Evolutionary conservation across 192 early-diverging fungal genomes (phyloP), one percentile per base, ranked within the genome.

Genomic region (Phycomyces nitens): DNA sequence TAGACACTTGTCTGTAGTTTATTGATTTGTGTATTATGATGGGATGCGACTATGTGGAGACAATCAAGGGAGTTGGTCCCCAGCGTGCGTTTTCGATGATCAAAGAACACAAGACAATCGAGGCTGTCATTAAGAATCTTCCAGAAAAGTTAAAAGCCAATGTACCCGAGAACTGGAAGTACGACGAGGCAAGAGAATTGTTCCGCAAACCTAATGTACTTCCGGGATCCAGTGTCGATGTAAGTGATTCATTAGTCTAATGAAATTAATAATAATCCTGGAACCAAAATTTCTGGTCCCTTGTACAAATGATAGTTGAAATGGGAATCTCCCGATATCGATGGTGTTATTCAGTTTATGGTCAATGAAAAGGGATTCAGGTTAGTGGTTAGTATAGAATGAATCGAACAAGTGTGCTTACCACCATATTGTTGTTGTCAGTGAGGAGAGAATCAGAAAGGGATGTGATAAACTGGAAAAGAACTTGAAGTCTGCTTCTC

Each of bases 11-110:
- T 39, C 58, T 62, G 10, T 81, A 96, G 86, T 96, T 99, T 60
- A 92, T 97, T n/a, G 97, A 99, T 66, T 71, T 99, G 53, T 97
- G 95, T 74, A 97, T 99, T 62, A 68, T 99, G 51, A 79, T 99
- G 21, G 97, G 97, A 56, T 99, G 97, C 77, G 97, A 99, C 71
- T 99, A 99, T 76, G 94, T 91, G 59, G 94, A 97, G 59, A 89
- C 88, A 22, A 96, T 99, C 74, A 89, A 85, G 57, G 94, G 95
- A 2, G 88, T 99, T 62, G 97, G 97, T 1, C 94, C 94, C 22
- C 83, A 85, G 39, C 82, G 88, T 3, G 97, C 94, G 0, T 82
- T 90, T n/a, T 71, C 79, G 34, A 65, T 93, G 41, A 96, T 99
- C 55, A 88, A 87, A 62, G 88, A 96, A 67, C 89, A 95, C 72